Conservation (phyloP, 2,329 filamentous ascomycete genomes). For the Fusarium gaditjirri region DNA sequence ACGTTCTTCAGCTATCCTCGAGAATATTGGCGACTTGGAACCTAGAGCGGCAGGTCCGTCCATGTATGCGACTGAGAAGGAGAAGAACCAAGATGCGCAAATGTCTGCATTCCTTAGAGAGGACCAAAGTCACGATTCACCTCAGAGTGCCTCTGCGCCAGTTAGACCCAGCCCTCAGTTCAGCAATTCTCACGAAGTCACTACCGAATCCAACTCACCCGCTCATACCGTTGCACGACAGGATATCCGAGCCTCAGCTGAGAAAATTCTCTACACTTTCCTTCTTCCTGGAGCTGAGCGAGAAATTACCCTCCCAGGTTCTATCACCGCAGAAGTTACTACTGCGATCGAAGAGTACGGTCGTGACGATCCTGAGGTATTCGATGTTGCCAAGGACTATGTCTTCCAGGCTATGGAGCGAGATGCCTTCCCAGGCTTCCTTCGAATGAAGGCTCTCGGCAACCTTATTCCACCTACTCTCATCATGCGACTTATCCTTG, state of each 20-base stretch:
- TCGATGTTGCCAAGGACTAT: conserved; percentile 97
- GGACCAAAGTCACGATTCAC: conserved; percentile 67
- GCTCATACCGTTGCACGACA: conserved; percentile 85
- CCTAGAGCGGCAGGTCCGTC: conserved; percentile 68
- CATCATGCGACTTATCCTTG: conserved; percentile 85
- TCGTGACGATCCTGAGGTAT: conserved; percentile 95
- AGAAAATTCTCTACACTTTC: conserved; percentile 99
- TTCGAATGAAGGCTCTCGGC: conserved; percentile 93
- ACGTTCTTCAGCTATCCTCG: conserved; percentile 83
- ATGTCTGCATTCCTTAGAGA: conserved; percentile 90
- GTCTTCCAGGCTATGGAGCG: conserved; percentile 99
- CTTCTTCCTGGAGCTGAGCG: conserved; percentile 94
- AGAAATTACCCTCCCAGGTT: conserved; percentile 91
- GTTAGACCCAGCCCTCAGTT: conserved; percentile 65
- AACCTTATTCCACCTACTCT: conserved; percentile 94
- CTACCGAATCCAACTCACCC: conserved; percentile 83
- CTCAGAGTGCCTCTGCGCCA: conserved; percentile 59
- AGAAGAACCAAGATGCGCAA: conserved; percentile 84
- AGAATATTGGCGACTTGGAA: conserved; percentile 75
- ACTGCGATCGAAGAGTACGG: conserved; percentile 89
- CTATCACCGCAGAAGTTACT: conserved; percentile 87
- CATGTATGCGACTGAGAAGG: conserved; percentile 74
- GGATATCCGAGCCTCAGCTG: conserved; percentile 91
- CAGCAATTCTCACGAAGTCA: conserved; percentile 69
- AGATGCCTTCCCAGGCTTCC: conserved; percentile 97